Conservation (phyloP, 441 rosid genomes). For the Adansonia madagascariensis region DNA sequence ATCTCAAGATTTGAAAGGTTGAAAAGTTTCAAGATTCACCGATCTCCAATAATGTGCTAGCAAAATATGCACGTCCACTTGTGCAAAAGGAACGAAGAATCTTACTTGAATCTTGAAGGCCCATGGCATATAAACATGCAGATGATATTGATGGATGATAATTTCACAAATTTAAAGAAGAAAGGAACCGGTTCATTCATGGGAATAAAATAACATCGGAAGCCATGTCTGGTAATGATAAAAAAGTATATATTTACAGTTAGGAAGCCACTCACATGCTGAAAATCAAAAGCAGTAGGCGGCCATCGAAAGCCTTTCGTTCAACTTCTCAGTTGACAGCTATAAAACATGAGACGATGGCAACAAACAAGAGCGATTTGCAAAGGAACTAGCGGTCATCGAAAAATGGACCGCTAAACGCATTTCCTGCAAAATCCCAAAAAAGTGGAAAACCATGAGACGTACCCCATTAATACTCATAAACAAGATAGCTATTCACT, state of each 20-base stretch:
- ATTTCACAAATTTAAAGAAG: background rate
- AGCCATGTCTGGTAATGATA: background rate
- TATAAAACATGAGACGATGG: constrained; percentile 42
- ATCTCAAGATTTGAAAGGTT: too few relatives aligned
- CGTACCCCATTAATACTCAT: constrained; percentile 36
- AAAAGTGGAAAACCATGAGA: constrained; percentile 38
- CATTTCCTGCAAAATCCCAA: constrained; percentile 55
- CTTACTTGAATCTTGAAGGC: too few relatives aligned
- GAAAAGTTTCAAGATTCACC: too few relatives aligned
- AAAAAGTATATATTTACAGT: background rate
- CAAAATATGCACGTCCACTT: too few relatives aligned
- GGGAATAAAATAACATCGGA: background rate
- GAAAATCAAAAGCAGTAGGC: background rate
- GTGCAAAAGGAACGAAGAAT: too few relatives aligned
- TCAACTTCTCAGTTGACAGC: background rate
- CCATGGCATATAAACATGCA: too few relatives aligned
- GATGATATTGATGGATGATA: too few relatives aligned
- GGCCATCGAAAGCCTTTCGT: background rate
- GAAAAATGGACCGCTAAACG: constrained; percentile 40
- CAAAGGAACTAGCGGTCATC: constrained; percentile 38
- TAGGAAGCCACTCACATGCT: background rate
- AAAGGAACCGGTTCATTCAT: background rate
- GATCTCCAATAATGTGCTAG: too few relatives aligned
- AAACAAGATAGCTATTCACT: constrained; percentile 24
- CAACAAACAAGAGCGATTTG: constrained; percentile 36